Conservation (phyloP, 2,329 filamentous ascomycete genomes). For the Ophiosphaerella korrae region DNA sequence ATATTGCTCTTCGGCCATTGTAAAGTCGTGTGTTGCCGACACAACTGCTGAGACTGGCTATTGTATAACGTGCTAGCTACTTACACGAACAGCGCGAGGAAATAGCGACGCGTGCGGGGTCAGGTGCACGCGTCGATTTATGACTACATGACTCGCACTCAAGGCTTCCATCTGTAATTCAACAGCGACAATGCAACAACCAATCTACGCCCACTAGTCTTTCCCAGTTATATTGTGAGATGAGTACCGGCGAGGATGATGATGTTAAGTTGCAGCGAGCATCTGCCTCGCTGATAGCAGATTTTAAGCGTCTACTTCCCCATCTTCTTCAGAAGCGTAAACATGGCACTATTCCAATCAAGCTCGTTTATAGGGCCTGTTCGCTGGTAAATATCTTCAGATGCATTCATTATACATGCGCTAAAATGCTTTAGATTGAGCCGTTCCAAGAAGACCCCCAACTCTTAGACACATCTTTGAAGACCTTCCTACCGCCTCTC, state of each 20-base stretch:
- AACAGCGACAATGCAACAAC: neutral
- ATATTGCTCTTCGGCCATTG: slow-evolving; percentile 64
- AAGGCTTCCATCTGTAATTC: slow-evolving; percentile 5
- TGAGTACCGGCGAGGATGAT: slow-evolving; percentile 51
- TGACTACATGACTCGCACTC: slow-evolving; percentile 31
- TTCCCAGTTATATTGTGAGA: slow-evolving; percentile 12
- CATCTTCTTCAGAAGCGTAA: slow-evolving; percentile 47
- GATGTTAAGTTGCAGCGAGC: slow-evolving; percentile 53
- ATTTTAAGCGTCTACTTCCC: slow-evolving; percentile 38
- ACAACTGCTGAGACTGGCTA: neutral
- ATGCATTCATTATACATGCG: neutral
- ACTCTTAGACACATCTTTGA: slow-evolving; percentile 82
- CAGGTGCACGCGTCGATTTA: slow-evolving; percentile 37
- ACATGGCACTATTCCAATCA: slow-evolving; percentile 20
- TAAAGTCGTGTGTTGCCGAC: neutral
- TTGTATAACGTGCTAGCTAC: no score
- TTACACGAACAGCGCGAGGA: neutral
- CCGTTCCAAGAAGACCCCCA: slow-evolving; percentile 96
- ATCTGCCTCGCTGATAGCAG: slow-evolving; percentile 41
- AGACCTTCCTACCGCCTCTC: slow-evolving; percentile 73
- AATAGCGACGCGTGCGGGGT: slow-evolving; percentile 31
- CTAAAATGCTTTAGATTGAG: slow-evolving; percentile 62
- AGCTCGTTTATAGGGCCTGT: slow-evolving; percentile 47
- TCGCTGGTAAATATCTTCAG: slow-evolving; percentile 28
- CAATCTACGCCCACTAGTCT: neutral